Percentiles rank a stretch among this genome's conserved stretches.
phyloP scores from a whole-genome alignment of 495 filamentous ascomycete species.

The Hypoxylon subgilvum region DNA sequence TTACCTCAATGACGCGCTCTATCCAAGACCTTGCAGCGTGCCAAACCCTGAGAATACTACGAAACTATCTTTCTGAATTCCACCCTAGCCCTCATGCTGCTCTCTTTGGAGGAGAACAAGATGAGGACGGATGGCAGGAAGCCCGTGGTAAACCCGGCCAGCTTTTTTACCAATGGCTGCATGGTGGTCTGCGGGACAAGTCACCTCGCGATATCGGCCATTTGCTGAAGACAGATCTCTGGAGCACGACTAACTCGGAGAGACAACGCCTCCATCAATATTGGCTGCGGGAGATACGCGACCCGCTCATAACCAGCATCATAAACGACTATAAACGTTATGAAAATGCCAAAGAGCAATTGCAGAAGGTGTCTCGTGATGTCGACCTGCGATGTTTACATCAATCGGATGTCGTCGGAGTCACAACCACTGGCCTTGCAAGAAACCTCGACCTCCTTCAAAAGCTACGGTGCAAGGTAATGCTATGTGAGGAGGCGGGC shows the following conservation, averaged over 20 bases:
- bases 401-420: conserved; percentile 68
- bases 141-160: conserved; percentile 17
- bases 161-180: conserved; percentile 31
- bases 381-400: conserved; percentile 59
- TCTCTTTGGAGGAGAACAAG: conserved; percentile 40
- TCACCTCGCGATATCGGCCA: conserved; percentile 8
- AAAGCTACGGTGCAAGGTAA: conserved; percentile 66
- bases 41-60: conserved; percentile 7
- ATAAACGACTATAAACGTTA: conserved; percentile 42
- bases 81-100: conserved; percentile 17
- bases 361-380: conserved; percentile 53
- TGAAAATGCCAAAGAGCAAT: conserved; percentile 37
- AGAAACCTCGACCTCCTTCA: conserved; percentile 67
- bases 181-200: not conserved
- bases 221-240: conserved; percentile 22
- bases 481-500: conserved; percentile 79
- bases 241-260: conserved; percentile 40
- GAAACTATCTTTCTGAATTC: conserved; percentile 15
- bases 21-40: conserved; percentile 21
- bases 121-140: conserved; percentile 32
- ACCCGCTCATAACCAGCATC: conserved; percentile 45
- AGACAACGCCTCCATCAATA: conserved; percentile 43
- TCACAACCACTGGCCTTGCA: conserved; percentile 78
- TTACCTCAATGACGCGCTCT: not conserved
- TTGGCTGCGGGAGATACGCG: conserved; percentile 57